Evolutionary conservation across 495 filamentous ascomycete species (phyloP).

Genomic region (Bacidia gigantensis): DNA sequence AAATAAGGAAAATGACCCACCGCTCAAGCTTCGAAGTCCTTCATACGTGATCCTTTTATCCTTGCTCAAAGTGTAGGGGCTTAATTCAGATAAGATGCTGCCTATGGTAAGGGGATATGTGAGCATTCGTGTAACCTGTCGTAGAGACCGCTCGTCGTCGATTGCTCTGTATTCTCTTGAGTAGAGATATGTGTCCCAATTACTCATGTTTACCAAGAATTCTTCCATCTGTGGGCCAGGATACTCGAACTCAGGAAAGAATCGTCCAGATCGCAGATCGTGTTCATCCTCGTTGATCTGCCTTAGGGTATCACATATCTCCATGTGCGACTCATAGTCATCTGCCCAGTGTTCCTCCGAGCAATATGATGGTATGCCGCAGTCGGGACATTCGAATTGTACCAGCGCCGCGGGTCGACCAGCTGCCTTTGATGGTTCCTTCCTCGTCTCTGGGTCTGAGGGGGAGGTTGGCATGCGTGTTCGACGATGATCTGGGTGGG

Average conservation of each 20-base stretch:
- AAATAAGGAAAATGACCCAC: conserved; percentile 37
- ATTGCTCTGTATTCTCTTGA: conserved; percentile 78
- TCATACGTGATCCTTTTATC: conserved; percentile 66
- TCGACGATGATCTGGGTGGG: conserved; percentile 69
- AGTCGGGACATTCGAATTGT: conserved; percentile 90
- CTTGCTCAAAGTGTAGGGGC: conserved; percentile 68
- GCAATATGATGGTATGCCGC: conserved; percentile 86
- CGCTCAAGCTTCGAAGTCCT: conserved; percentile 82
- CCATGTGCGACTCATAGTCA: conserved; percentile 81
- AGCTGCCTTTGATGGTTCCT: conserved; percentile 24
- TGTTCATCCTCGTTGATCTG: conserved; percentile 98
- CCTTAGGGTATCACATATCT: conserved; percentile 79
- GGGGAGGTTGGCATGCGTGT: conserved; percentile 46
- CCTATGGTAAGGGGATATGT: conserved; percentile 89
- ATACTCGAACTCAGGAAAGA: conserved; percentile 89
- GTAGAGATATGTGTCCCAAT: conserved; percentile 95
- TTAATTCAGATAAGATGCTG: conserved; percentile 84
- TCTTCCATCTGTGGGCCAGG: conserved; percentile 81
- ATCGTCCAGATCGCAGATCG: conserved; percentile 75
- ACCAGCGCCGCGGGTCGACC: conserved; percentile 57
- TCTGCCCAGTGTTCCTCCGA: conserved; percentile 87
- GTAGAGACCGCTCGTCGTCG: conserved; percentile 70
- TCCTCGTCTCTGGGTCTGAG: conserved; percentile 46
- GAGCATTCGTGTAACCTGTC: conserved; percentile 81
- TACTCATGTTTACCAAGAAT: conserved; percentile 88